These are phyloP conservation scores for Leishmania tarentolae DNA, from an alignment of 208 protist genomes.

Conservation along the genomic window DNA sequence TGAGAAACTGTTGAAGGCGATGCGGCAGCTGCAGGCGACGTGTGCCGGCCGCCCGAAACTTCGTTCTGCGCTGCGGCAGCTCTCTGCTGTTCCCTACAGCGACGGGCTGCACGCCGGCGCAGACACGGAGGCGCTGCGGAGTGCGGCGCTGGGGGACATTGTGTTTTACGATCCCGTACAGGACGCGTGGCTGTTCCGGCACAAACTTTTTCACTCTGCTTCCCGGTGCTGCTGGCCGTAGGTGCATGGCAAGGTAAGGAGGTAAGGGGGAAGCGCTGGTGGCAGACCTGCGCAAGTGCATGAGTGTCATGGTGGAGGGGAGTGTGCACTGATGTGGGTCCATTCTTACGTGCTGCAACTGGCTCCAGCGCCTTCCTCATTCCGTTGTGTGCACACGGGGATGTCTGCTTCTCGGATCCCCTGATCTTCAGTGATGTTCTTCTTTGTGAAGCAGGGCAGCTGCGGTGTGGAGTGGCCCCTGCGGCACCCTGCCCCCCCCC, in stretches of 20 bases:
- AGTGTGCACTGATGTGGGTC: not conserved
- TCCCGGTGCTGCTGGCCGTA: slow-evolving; percentile 60
- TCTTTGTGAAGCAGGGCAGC: not conserved
- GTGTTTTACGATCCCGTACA: slow-evolving; percentile 80
- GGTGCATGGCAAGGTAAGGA: not conserved
- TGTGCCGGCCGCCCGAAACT: slow-evolving; percentile 53
- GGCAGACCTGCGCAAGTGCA: not conserved
- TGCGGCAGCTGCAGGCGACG: slow-evolving; percentile 61
- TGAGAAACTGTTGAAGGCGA: slow-evolving; percentile 68
- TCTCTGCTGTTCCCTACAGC: slow-evolving; percentile 52
- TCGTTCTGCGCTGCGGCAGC: slow-evolving; percentile 45
- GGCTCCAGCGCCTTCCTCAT: not conserved
- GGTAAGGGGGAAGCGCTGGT: not conserved
- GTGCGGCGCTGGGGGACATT: slow-evolving; percentile 57
- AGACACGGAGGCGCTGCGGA: slow-evolving; percentile 46
- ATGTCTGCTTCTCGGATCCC: not conserved
- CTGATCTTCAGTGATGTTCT: not conserved
- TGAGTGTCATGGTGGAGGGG: not conserved
- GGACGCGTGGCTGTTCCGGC: slow-evolving; percentile 77
- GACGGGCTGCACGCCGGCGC: slow-evolving; percentile 43
- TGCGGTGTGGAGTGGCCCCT: not conserved
- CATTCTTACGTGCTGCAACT: not conserved
- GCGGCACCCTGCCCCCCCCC: not conserved
- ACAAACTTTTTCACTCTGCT: slow-evolving; percentile 74
- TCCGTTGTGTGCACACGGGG: not conserved